A percentile compares a stretch with the other conserved stretches of the same genome.
These are phyloP conservation scores for Xylaria grammica DNA, from an alignment of 495 filamentous ascomycete species.

Conservation along the genomic window DNA sequence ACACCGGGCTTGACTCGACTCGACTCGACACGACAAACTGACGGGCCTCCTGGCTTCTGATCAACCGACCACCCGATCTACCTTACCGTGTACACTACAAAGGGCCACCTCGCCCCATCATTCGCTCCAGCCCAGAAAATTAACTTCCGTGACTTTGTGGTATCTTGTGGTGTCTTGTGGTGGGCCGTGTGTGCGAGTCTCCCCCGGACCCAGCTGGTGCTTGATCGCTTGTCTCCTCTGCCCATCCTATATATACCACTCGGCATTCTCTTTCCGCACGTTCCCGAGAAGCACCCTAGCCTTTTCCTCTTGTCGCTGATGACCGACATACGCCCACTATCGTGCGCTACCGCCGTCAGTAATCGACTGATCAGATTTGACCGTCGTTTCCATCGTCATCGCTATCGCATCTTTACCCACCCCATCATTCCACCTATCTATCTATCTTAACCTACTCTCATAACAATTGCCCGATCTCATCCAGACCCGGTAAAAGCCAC, in stretches of 20 bases:
- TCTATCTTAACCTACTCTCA: neutral
- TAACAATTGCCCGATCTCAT: no score
- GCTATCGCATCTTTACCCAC: neutral
- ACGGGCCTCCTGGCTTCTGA: neutral
- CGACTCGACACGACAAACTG: slow-evolving; percentile 1
- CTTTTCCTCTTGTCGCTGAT: neutral
- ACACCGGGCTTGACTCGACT: slow-evolving; percentile 9
- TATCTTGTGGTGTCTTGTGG: no score
- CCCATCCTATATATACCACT: neutral
- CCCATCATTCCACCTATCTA: neutral
- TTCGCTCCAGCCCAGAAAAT: neutral
- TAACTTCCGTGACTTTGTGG: neutral
- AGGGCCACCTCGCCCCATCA: neutral
- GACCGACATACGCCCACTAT: neutral
- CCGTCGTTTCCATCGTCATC: neutral
- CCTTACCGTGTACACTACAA: no score
- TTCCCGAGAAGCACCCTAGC: slow-evolving; percentile 6
- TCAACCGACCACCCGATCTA: no score
- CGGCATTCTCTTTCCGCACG: slow-evolving; percentile 23
- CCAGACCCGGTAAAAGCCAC: no score
- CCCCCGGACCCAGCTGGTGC: slow-evolving; percentile 8
- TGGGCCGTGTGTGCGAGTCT: slow-evolving; percentile 17
- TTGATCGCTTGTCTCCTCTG: no score
- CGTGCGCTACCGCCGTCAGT: neutral
- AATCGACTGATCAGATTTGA: neutral